Conservation (phyloP, 2,329 filamentous ascomycete genomes). For the Akanthomyces muscarius region DNA sequence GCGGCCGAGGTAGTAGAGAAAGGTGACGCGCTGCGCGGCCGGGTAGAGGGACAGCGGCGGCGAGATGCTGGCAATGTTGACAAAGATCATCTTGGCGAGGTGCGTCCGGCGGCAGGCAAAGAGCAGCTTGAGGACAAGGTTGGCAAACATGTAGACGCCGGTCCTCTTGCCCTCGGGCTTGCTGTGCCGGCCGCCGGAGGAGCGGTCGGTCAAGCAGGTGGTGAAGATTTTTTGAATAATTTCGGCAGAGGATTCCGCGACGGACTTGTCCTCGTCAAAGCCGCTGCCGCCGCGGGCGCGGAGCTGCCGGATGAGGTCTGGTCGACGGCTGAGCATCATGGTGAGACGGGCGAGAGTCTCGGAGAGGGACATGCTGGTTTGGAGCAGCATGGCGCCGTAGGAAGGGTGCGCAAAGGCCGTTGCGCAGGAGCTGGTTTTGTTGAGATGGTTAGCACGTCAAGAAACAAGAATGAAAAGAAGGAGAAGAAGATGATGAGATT, state of each 20-base stretch:
- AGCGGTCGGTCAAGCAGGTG: slow-evolving; percentile 79
- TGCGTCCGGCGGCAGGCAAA: slow-evolving; percentile 84
- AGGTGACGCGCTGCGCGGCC: slow-evolving; percentile 82
- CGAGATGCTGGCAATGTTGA: slow-evolving; percentile 78
- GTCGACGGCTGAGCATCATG: slow-evolving; percentile 76
- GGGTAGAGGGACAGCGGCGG: slow-evolving; percentile 79
- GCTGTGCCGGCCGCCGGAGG: slow-evolving; percentile 35
- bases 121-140: slow-evolving; percentile 81
- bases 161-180: slow-evolving; percentile 75
- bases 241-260: slow-evolving; percentile 85
- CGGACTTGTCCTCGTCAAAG: slow-evolving; percentile 65
- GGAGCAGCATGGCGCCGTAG: slow-evolving; percentile 76
- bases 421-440: slow-evolving; percentile 63
- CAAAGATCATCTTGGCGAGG: slow-evolving; percentile 82
- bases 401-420: slow-evolving; percentile 76
- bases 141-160: slow-evolving; percentile 88
- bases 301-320: slow-evolving; percentile 70
- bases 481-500: neutral
- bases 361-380: slow-evolving; percentile 78
- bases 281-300: slow-evolving; percentile 50
- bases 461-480: neutral
- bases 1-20: slow-evolving; percentile 88
- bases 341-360: slow-evolving; percentile 77
- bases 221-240: slow-evolving; percentile 88
- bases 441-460: neutral